Evolutionary conservation across 192 early-diverging fungal genomes (phyloP).

Genomic region (Ambispora gerdemannii): DNA sequence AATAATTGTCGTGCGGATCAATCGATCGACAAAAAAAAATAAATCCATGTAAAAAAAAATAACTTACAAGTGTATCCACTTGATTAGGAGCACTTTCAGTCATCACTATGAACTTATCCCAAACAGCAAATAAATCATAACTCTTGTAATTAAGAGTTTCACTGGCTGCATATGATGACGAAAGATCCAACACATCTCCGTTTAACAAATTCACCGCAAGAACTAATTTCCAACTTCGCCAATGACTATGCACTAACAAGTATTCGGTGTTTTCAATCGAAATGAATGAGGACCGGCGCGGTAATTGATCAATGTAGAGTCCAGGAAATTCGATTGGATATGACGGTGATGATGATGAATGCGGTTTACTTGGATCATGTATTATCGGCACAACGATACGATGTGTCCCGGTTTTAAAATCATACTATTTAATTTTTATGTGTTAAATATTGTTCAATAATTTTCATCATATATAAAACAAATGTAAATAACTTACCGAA

Average conservation of each 20-base stretch:
- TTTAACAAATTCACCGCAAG: no score
- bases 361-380: no score
- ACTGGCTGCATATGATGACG: no score
- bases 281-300: constrained; percentile 35
- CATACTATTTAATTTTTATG: constrained; percentile 1
- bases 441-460: background rate
- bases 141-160: no score
- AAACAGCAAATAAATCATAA: no score
- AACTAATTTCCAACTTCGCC: constrained; percentile 45
- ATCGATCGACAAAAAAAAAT: constrained; percentile 19
- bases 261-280: constrained; percentile 29
- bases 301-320: constrained; percentile 61
- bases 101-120: constrained; percentile 44
- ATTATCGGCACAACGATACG: constrained; percentile 42
- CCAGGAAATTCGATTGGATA: constrained; percentile 59
- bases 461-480: background rate
- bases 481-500: constrained; percentile 32
- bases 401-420: constrained; percentile 22
- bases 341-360: constrained; percentile 34
- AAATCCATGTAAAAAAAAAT: constrained; percentile 39
- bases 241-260: constrained; percentile 27
- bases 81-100: constrained; percentile 48
- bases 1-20: background rate
- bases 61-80: constrained; percentile 39
- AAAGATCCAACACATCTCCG: no score